phyloP scores from a whole-genome alignment of 163 green algal genomes.

The Chlorella variabilis region DNA sequence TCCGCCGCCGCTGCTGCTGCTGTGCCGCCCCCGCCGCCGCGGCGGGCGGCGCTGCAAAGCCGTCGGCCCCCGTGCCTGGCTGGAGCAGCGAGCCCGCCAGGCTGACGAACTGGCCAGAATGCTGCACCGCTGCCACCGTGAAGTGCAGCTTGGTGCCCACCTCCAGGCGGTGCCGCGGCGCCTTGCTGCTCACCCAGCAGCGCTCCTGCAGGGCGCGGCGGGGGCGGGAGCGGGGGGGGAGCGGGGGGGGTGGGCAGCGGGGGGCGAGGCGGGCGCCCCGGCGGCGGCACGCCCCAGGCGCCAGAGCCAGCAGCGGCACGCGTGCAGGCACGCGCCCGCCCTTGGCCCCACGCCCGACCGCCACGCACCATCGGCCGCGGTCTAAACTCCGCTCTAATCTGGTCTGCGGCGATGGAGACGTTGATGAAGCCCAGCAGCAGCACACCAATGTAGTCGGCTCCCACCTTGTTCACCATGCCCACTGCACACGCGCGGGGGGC shows the following conservation, averaged over 20 bases:
- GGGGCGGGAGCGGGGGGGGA: too few species aligned
- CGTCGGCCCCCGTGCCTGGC: slow-evolving; percentile 16
- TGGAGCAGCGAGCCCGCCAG: slow-evolving; percentile 27
- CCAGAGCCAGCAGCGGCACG: slow-evolving; percentile 28
- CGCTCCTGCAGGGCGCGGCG: slow-evolving; percentile 34
- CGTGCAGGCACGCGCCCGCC: background rate
- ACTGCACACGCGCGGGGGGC: slow-evolving; percentile 41
- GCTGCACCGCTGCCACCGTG: slow-evolving; percentile 4
- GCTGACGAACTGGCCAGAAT: slow-evolving; percentile 22
- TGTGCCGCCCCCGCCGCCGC: background rate
- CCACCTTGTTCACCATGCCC: slow-evolving; percentile 68
- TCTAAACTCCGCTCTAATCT: slow-evolving; percentile 57
- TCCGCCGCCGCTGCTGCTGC: slow-evolving; percentile 3
- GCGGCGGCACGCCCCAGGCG: too few species aligned
- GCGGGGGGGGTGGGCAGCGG: too few species aligned
- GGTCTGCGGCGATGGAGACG: slow-evolving; percentile 49
- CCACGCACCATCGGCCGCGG: slow-evolving; percentile 3
- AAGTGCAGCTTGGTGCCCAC: slow-evolving; percentile 32
- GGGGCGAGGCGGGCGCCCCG: background rate
- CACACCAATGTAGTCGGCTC: slow-evolving; percentile 67
- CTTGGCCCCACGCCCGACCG: too few species aligned
- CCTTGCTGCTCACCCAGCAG: slow-evolving; percentile 18
- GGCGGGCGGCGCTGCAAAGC: background rate
- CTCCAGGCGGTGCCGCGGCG: slow-evolving; percentile 23
- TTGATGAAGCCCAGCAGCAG: slow-evolving; percentile 76